Percentiles rank a stretch among this genome's conserved stretches.
Evolutionary conservation across 805 yeast species (phyloP).

Genomic region (Saccharomycopsis capsularis): DNA sequence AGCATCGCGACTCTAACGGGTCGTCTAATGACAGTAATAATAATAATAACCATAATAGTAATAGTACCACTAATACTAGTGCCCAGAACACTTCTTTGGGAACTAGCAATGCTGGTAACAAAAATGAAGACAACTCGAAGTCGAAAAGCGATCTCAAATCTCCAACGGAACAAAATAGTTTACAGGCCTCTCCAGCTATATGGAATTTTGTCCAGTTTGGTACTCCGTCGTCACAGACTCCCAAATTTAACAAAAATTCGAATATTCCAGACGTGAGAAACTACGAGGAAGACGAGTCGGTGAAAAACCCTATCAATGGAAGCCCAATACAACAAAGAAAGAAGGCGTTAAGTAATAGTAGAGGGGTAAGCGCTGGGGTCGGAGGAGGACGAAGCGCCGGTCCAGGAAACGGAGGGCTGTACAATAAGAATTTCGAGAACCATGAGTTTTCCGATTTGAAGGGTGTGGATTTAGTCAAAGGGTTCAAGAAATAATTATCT

Average conservation of each 20-base stretch:
- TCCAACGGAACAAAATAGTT: constrained; percentile 17
- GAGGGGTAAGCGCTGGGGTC: not conserved
- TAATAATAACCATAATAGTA: too few relatives aligned
- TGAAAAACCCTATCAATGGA: constrained; percentile 3
- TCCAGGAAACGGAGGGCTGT: not conserved
- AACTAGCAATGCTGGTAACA: not conserved
- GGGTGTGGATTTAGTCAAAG: constrained; percentile 13
- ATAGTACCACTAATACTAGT: too few relatives aligned
- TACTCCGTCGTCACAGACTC: constrained; percentile 28
- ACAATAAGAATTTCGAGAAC: not conserved
- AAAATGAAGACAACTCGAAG: constrained; percentile 4
- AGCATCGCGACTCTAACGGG: constrained; percentile 14
- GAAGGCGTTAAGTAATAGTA: not conserved
- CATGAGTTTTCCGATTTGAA: constrained; percentile 11
- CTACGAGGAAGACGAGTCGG: constrained; percentile 5
- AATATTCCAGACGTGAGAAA: not conserved
- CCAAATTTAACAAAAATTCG: constrained; percentile 1
- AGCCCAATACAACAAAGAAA: constrained; percentile 17
- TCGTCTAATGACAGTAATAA: not conserved
- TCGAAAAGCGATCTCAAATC: constrained; percentile 5
- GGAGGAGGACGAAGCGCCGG: not conserved
- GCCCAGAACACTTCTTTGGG: too few relatives aligned
- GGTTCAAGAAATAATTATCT: constrained; percentile 9
- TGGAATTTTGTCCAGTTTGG: constrained; percentile 87
- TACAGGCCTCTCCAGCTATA: constrained; percentile 69